phyloP scores from a whole-genome alignment of 257 asterid species.

The Solanum commersonii region DNA sequence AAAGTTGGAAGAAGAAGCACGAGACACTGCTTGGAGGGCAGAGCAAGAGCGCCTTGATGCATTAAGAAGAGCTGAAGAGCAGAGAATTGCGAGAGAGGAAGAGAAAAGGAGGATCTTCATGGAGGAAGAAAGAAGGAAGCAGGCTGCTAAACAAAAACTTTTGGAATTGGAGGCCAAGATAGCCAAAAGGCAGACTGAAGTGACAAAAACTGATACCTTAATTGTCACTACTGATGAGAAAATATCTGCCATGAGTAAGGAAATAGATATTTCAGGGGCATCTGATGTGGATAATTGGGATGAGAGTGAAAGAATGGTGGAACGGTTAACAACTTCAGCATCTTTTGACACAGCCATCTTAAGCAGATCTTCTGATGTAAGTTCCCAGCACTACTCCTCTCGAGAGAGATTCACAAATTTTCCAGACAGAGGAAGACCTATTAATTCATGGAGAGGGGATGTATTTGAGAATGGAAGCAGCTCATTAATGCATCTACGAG shows the following conservation, averaged over 20 bases:
- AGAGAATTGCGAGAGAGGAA: conserved; percentile 72
- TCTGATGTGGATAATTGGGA: conserved; percentile 72
- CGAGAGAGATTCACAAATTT: conserved; percentile 47
- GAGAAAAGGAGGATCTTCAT: conserved; percentile 53
- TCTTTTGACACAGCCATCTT: conserved; percentile 41
- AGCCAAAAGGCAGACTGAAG: conserved; percentile 60
- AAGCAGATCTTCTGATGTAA: conserved; percentile 42
- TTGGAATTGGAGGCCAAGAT: conserved; percentile 85
- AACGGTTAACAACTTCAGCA: conserved; percentile 38
- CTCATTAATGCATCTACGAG: conserved; percentile 32
- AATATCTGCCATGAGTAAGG: conserved; percentile 29
- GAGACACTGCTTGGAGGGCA: conserved; percentile 89
- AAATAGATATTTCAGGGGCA: conserved; percentile 28
- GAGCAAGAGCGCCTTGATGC: conserved; percentile 82
- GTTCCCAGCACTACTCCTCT: conserved; percentile 41
- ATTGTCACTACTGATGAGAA: conserved; percentile 38
- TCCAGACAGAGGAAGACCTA: conserved; percentile 47
- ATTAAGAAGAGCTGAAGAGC: conserved; percentile 67
- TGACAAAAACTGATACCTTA: conserved; percentile 26
- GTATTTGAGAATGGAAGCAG: conserved; percentile 38
- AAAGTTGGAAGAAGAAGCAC: conserved; percentile 82
- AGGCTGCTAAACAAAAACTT: conserved; percentile 87
- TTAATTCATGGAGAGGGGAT: conserved; percentile 66
- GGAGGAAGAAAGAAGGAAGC: conserved; percentile 97
- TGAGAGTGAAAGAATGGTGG: conserved; percentile 77